Conservation (phyloP, 805 yeast genomes). For the Metschnikowia matae region DNA sequence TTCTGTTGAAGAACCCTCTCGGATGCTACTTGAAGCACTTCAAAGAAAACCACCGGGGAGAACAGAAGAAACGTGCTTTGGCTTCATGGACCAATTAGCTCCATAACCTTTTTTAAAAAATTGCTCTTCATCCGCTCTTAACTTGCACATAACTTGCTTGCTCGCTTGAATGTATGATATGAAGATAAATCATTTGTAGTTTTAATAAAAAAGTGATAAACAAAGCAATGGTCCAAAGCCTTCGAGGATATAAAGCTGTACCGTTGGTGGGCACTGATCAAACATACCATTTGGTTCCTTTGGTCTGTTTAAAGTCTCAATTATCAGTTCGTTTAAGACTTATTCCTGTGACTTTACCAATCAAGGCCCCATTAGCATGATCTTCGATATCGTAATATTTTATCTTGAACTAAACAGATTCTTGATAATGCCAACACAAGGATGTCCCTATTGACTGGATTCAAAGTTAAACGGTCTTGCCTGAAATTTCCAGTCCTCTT, state of each 20-base stretch:
- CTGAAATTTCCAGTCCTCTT: no score
- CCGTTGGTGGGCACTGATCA: no score
- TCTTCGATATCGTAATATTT: slow-evolving; percentile 56
- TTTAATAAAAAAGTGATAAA: no score
- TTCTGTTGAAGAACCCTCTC: slow-evolving; percentile 14
- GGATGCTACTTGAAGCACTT: slow-evolving; percentile 18
- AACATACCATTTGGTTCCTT: neutral
- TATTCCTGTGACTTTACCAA: slow-evolving; percentile 91
- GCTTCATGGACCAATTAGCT: slow-evolving; percentile 1
- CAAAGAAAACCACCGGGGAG: slow-evolving; percentile 13
- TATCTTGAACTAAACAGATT: slow-evolving; percentile 66
- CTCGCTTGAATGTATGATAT: no score
- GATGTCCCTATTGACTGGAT: slow-evolving; percentile 39
- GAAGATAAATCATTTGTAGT: no score
- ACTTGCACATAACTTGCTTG: no score
- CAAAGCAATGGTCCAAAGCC: no score
- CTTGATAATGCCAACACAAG: slow-evolving; percentile 78
- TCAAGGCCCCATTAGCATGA: slow-evolving; percentile 81
- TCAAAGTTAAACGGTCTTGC: no score
- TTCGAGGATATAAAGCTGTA: no score
- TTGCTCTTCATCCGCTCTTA: neutral
- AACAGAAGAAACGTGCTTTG: slow-evolving; percentile 8
- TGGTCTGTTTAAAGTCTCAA: neutral
- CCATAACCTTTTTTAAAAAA: neutral
- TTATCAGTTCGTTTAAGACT: slow-evolving; percentile 53